Evolutionary conservation across 805 yeast genomes (phyloP).

Genomic region (Tetrapisispora nanseiensis): DNA sequence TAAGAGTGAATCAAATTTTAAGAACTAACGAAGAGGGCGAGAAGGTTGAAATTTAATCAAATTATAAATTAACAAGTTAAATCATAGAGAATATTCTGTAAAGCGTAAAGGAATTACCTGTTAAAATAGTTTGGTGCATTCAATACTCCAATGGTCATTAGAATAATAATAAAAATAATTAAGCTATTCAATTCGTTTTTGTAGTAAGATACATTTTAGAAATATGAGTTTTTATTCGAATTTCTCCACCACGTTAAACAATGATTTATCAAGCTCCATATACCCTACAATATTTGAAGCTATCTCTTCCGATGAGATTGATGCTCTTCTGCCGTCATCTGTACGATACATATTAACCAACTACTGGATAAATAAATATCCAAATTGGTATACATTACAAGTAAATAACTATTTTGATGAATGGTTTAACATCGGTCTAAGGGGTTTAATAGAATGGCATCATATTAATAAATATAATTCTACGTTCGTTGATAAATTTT

Average conservation of each 20-base stretch:
- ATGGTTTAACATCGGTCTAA: slow-evolving; percentile 43
- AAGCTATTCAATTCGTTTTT: no score
- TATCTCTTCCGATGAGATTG: slow-evolving; percentile 71
- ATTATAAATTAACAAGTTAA: no score
- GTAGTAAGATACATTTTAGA: no score
- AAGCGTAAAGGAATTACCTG: no score
- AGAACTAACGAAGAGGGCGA: no score
- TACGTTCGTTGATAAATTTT: slow-evolving; percentile 83
- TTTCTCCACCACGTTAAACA: slow-evolving; percentile 17
- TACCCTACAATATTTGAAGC: slow-evolving; percentile 83
- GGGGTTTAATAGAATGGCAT: slow-evolving; percentile 61
- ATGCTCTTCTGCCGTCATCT: slow-evolving; percentile 70
- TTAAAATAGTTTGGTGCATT: no score
- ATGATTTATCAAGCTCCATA: slow-evolving; percentile 5
- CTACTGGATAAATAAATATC: slow-evolving; percentile 63
- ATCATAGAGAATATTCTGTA: no score
- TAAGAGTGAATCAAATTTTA: no score
- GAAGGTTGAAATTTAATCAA: no score
- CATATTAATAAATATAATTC: slow-evolving; percentile 69
- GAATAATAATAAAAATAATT: no score
- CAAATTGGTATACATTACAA: slow-evolving; percentile 51
- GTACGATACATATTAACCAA: slow-evolving; percentile 69
- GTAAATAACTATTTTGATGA: slow-evolving; percentile 68
- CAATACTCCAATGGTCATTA: no score
- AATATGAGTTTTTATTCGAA: slow-evolving; percentile 27